These are phyloP conservation scores for Fraxinus velutina DNA, from an alignment of 305 asterid species.

Conservation along the genomic window DNA sequence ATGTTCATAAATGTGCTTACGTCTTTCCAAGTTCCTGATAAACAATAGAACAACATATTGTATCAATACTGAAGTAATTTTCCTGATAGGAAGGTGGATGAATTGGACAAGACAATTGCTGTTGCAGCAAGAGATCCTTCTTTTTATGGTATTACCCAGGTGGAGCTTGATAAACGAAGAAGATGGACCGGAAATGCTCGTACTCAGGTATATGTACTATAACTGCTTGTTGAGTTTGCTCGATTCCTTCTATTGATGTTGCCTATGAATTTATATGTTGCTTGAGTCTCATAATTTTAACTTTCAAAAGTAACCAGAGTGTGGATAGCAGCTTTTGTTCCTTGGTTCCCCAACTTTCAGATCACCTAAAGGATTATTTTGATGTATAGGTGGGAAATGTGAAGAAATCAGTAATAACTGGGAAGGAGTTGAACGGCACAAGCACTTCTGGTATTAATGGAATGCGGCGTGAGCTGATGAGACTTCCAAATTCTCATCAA, in stretches of 20 bases:
- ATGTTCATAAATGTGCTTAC: not conserved
- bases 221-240: not conserved
- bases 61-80: constrained; percentile 40
- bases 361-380: constrained; percentile 13
- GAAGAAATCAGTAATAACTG: constrained; percentile 58
- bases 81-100: constrained; percentile 85
- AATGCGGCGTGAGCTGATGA: constrained; percentile 86
- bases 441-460: constrained; percentile 66
- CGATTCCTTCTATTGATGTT: not conserved
- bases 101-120: constrained; percentile 75
- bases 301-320: not conserved
- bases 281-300: constrained; percentile 11
- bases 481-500: constrained; percentile 64
- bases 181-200: constrained; percentile 94
- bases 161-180: constrained; percentile 77
- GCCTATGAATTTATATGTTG: not conserved
- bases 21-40: not conserved
- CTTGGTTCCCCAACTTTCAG: constrained; percentile 17
- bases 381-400: constrained; percentile 62
- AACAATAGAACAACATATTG: constrained; percentile 15
- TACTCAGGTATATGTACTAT: constrained; percentile 52
- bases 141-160: constrained; percentile 61
- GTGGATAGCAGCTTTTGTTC: constrained; percentile 1
- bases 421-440: constrained; percentile 54
- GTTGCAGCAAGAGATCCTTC: constrained; percentile 86